Conservation (phyloP, 192 early-diverging fungal species). For the Ramicandelaber brevisporus region DNA sequence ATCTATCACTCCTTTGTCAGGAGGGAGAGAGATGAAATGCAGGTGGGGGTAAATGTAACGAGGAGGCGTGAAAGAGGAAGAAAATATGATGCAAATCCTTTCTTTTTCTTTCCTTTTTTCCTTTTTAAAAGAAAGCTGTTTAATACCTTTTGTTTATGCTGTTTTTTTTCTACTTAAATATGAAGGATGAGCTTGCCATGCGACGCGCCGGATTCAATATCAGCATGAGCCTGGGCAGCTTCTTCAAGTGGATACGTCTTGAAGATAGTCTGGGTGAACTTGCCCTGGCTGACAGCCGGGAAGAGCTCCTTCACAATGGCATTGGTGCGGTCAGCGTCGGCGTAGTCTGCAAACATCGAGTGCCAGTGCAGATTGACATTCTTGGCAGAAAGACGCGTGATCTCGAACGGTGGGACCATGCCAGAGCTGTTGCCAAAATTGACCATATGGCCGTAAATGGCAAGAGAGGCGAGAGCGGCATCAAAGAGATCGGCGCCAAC, state of each 20-base stretch:
- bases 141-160: too few relatives aligned
- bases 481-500: constrained; percentile 71
- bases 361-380: constrained; percentile 49
- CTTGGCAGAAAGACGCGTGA: constrained; percentile 32
- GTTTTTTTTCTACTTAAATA: too few relatives aligned
- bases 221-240: constrained; percentile 44
- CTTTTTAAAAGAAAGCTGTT: too few relatives aligned
- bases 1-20: too few relatives aligned
- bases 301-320: constrained; percentile 28
- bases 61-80: too few relatives aligned
- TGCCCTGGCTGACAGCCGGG: constrained; percentile 23
- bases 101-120: too few relatives aligned
- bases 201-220: constrained; percentile 44
- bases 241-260: constrained; percentile 54
- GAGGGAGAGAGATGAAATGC: too few relatives aligned
- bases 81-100: too few relatives aligned
- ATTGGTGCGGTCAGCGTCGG: constrained; percentile 43
- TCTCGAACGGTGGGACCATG: constrained; percentile 31
- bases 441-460: constrained; percentile 40
- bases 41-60: too few relatives aligned
- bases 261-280: constrained; percentile 39
- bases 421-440: constrained; percentile 82
- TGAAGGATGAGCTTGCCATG: constrained; percentile 51
- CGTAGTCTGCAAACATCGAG: too few relatives aligned
- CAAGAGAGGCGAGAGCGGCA: constrained; percentile 29